These are phyloP conservation scores for Rhizopogon salebrosus DNA, from an alignment of 768 basidiomycete genomes.

Conservation along the genomic window DNA sequence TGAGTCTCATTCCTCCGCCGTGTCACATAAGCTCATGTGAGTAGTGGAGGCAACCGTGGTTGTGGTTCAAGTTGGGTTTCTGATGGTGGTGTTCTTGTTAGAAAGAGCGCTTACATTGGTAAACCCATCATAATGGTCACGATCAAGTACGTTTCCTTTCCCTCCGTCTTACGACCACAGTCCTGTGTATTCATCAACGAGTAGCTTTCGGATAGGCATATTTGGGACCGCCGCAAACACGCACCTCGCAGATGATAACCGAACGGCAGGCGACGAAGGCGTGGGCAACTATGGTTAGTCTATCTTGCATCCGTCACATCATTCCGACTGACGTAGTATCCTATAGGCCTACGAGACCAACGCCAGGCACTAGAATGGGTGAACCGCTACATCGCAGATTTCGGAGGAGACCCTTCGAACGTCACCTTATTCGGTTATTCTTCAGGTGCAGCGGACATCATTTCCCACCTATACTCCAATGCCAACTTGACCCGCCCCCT, in stretches of 20 bases:
- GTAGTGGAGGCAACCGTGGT: slow-evolving; percentile 67
- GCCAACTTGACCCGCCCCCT: slow-evolving; percentile 55
- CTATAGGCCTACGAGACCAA: slow-evolving; percentile 58
- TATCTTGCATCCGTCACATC: background rate
- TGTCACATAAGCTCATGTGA: slow-evolving; percentile 14
- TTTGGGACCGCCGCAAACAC: slow-evolving; percentile 72
- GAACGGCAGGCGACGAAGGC: slow-evolving; percentile 57
- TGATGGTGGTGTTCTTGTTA: slow-evolving; percentile 68
- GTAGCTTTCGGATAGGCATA: slow-evolving; percentile 71
- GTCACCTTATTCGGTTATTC: slow-evolving; percentile 39
- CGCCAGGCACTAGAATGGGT: slow-evolving; percentile 61
- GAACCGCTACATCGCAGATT: slow-evolving; percentile 50
- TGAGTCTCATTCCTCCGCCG: slow-evolving; percentile 28
- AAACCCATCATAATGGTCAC: slow-evolving; percentile 71
- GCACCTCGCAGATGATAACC: slow-evolving; percentile 64
- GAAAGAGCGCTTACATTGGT: slow-evolving; percentile 53
- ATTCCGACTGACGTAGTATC: slow-evolving; percentile 3
- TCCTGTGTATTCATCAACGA: background rate
- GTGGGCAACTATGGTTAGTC: slow-evolving; percentile 72
- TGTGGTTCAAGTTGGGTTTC: slow-evolving; percentile 75
- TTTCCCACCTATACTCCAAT: slow-evolving; percentile 58
- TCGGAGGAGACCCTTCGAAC: slow-evolving; percentile 60
- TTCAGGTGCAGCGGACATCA: slow-evolving; percentile 47
- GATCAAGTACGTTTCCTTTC: slow-evolving; percentile 53
- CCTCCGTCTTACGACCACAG: slow-evolving; percentile 12